Base-by-base conservation (phyloP, 441 rosid species). In the Isatis lusitanica region DNA sequence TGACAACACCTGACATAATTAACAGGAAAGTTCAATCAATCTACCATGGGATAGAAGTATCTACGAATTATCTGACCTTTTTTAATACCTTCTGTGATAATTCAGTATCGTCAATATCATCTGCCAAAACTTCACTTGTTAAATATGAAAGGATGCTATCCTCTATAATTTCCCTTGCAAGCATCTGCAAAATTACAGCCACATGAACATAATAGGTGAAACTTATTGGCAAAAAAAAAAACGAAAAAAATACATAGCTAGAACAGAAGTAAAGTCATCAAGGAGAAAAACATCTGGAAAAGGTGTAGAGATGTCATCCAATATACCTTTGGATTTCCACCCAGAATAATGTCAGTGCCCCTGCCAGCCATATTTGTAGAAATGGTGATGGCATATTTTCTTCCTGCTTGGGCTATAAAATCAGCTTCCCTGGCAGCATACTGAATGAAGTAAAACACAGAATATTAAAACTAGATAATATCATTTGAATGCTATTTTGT, bases 291-390 rank as follows among this genome's bases (percentile, higher is more conserved):
- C 53, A 47, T 71, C 40, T 24, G 31, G 35, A 56, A 56, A 16
- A 11, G 35, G 40, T 53, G 30, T 15, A 42, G 13, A 35, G 58
- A 11, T 63, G 43, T 39, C 70, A 11, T 68, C 11, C 43, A 15
- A 77, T 84, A 57, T 85, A 92, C 98, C 80, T 89, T 92, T 50
- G 98, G 94, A 76, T 92, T 94, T 85, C 98, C 98, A 65, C 98
- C 97, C 55, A 94, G 83, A 76, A 92, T 94, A 78, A 94, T 92
- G 73, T 94, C 97, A 39, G 98, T 94, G 70, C 98, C 98, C 79
- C 98, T 89, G 73, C 98, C 98, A 79, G 98, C 97, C 98, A 94
- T 92, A 79, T 94, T 94, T 73, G 98, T 94, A 63, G 98, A 90
- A 76, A 94, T 87, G 66, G 98, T 94, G 76, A 94, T 90, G 75